phyloP scores from a whole-genome alignment of 2,329 filamentous ascomycete species.

The Xylaria sp. region DNA sequence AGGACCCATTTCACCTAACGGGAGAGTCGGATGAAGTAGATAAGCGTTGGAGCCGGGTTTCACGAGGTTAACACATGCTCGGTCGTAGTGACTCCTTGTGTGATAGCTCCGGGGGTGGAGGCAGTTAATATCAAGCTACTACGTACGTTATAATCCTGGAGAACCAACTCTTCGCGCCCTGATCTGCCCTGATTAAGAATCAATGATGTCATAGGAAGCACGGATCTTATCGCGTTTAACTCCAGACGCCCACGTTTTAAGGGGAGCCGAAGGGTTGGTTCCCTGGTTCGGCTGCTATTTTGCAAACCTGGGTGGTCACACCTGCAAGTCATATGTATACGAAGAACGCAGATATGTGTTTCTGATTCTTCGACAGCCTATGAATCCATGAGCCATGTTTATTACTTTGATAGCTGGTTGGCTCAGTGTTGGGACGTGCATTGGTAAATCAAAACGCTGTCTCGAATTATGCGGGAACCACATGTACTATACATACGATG shows the following conservation, averaged over 20 bases:
- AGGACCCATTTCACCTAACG: background rate
- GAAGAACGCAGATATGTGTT: background rate
- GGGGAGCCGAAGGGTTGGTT: conserved; percentile 1
- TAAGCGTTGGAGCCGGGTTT: background rate
- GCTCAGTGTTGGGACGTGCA: background rate
- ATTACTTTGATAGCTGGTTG: background rate
- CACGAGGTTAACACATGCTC: background rate
- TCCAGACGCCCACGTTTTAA: conserved; percentile 22
- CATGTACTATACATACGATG: conserved; percentile 12
- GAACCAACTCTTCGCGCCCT: no score
- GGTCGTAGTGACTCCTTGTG: background rate
- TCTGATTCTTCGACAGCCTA: background rate
- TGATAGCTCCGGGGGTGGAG: background rate
- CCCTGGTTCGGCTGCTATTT: conserved; percentile 6
- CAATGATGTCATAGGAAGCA: conserved; percentile 21
- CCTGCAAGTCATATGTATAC: conserved; percentile 22
- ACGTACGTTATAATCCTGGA: no score
- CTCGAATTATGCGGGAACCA: conserved; percentile 12
- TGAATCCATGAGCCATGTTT: background rate
- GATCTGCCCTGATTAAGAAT: background rate
- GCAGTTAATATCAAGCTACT: no score
- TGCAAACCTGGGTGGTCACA: conserved; percentile 8
- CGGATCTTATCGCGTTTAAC: conserved; percentile 6
- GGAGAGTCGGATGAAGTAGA: background rate
- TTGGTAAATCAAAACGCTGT: background rate